Base-by-base conservation (phyloP, 345 rosid species). In the Lepidium africanum region DNA sequence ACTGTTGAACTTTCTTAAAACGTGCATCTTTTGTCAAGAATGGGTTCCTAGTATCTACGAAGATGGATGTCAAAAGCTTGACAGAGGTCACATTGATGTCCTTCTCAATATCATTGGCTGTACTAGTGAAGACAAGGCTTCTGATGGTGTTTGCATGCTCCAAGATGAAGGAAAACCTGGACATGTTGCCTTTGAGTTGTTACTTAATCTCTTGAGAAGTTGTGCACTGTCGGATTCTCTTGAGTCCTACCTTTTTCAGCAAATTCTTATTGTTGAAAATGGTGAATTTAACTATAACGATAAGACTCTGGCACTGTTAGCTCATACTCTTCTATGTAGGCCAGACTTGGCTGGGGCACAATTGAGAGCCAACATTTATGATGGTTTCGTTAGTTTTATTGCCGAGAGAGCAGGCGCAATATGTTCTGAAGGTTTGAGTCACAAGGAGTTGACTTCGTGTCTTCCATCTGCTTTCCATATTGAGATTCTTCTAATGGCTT, bases 401-500 rank as follows among this genome's bases (percentile, higher is more conserved):
- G 69, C 75, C 19, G 84, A 80, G 69, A 91, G 82, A 83, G 86
- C 75, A 35, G 74, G 78, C 50, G 56, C 53, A 67, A 65, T 88
- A 68, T 76, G 76, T 73, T 78, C 78, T 47, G 80, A 76, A 59
- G 81, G 81, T 69, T 85, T 80, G 74, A 72, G 75, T 67, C 76
- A 82, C 69, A 83, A 79, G 81, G 96, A 87, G 60, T 67, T 94
- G 71, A 74, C 86, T 74, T 81, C 64, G 39, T 77, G 79, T 63
- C 97, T 94, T 70, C 99, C 99, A 36, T 87, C 97, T 47, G 81
- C 79, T 33, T 87, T 89, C 75, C 95, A 94, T 78, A 69, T 91
- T 76, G 95, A 94, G 86, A 86, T 94, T 80, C 93, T 94, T 71
- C 81, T 91, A 37, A 80, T 87, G 86, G 89, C 96, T 63, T 94